Evolutionary conservation across 2,329 filamentous ascomycete genomes (phyloP).

Genomic region (Fusarium fracticaudum): DNA sequence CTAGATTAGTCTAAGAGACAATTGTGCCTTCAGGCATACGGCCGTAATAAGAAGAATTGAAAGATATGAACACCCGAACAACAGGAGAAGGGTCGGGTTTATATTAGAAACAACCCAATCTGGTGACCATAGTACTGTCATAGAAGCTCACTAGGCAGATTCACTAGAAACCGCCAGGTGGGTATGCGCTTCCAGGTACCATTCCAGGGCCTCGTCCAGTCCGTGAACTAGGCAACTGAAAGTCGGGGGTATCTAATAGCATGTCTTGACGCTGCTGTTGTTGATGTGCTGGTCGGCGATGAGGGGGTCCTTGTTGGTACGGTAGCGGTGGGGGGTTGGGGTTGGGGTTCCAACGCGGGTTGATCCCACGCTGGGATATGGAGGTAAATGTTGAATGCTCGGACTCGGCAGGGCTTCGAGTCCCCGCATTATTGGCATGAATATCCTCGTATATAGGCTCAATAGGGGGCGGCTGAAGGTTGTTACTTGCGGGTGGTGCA

Average conservation of each 20-base stretch:
- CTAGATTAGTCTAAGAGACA: conserved; percentile 20
- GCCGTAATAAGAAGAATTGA: conserved; percentile 5
- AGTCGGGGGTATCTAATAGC: conserved; percentile 86
- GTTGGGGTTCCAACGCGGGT: conserved; percentile 84
- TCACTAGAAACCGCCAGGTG: conserved; percentile 43
- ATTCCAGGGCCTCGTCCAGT: conserved; percentile 53
- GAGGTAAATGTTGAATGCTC: conserved; percentile 90
- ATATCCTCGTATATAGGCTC: conserved; percentile 70
- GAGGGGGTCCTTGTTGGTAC: conserved; percentile 54
- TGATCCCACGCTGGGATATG: conserved; percentile 86
- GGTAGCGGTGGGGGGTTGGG: conserved; percentile 59
- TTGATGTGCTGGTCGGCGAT: conserved; percentile 59
- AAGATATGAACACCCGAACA: conserved; percentile 5
- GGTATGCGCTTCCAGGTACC: conserved; percentile 66
- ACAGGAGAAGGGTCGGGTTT: neutral
- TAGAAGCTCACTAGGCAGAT: conserved; percentile 4
- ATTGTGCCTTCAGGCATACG: conserved; percentile 16
- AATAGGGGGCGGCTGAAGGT: conserved; percentile 44
- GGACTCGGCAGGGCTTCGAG: conserved; percentile 78
- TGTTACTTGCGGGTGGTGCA: conserved; percentile 44
- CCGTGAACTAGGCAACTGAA: conserved; percentile 70
- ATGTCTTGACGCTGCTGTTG: conserved; percentile 73
- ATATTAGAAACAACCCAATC: neutral
- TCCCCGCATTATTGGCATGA: conserved; percentile 58
- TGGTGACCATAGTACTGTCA: neutral